A percentile compares a stretch with the other conserved stretches of the same genome.
phyloP scores from a whole-genome alignment of 2,329 filamentous ascomycete species.

The Ceratocystis colombiana region DNA sequence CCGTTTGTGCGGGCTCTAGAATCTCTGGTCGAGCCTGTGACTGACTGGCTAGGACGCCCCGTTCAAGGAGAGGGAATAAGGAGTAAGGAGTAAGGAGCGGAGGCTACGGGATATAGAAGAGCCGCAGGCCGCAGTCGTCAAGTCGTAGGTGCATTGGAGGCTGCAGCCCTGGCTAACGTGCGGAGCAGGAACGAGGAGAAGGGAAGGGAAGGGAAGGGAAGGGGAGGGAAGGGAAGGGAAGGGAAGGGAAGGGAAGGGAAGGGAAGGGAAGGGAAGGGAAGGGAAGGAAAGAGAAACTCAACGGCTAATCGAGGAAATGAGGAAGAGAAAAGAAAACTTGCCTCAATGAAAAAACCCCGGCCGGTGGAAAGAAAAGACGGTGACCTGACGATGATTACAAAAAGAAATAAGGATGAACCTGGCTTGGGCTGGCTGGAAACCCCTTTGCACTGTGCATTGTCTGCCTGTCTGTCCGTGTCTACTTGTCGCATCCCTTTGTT shows the following conservation, averaged over 20 bases:
- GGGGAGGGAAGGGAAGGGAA: background rate
- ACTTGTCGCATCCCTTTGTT: background rate
- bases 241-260: background rate
- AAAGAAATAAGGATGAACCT: background rate
- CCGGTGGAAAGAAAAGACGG: background rate
- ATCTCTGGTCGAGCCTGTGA: background rate
- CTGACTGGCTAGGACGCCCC: background rate
- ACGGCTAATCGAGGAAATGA: background rate
- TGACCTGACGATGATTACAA: background rate
- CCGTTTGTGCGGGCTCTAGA: background rate
- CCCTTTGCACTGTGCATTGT: conserved; percentile 8
- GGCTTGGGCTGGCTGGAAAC: background rate
- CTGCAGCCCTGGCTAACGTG: background rate
- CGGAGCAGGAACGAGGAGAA: background rate
- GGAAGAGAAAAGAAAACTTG: background rate
- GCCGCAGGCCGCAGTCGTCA: background rate
- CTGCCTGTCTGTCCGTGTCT: background rate
- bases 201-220: background rate
- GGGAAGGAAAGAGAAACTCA: background rate
- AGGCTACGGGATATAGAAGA: background rate
- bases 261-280: background rate
- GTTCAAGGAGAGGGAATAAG: background rate
- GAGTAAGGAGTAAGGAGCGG: background rate
- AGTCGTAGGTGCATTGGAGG: background rate
- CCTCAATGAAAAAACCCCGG: background rate